A percentile compares a stretch with the other conserved stretches of the same genome.
These are phyloP conservation scores for Syzygium jambos DNA, from an alignment of 345 rosid species.

Conservation along the genomic window DNA sequence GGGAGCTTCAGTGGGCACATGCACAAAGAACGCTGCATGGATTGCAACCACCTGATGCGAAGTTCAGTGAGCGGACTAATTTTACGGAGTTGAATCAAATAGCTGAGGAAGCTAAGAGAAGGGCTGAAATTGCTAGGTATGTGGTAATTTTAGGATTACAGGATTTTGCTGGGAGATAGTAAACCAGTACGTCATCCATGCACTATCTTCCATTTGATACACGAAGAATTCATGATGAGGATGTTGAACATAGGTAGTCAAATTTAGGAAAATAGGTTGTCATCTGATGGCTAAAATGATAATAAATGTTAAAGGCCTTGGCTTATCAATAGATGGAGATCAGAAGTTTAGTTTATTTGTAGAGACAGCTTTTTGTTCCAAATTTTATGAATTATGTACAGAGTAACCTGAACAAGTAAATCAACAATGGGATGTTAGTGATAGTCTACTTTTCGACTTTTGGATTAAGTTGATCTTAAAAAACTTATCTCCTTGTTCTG, in stretches of 20 bases:
- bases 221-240: not conserved
- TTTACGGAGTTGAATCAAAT: slow-evolving; percentile 82
- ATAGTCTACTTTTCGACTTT: not conserved
- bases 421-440: not conserved
- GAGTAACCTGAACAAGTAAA: not conserved
- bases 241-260: not conserved
- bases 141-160: not conserved
- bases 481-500: not conserved
- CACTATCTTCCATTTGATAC: not conserved
- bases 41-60: slow-evolving; percentile 82
- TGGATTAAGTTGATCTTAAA: not conserved
- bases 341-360: not conserved
- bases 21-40: slow-evolving; percentile 98
- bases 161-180: not conserved
- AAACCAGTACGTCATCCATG: not conserved
- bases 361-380: not conserved
- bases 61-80: slow-evolving; percentile 81
- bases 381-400: not conserved
- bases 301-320: not conserved
- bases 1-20: slow-evolving; percentile 98
- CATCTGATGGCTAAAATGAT: not conserved
- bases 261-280: not conserved
- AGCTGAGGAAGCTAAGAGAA: slow-evolving; percentile 95
- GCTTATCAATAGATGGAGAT: not conserved
- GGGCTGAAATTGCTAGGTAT: slow-evolving; percentile 97